A percentile compares a stretch with the other conserved stretches of the same genome.
These are phyloP conservation scores for Neurospora africana DNA, from an alignment of 495 filamentous ascomycete species.

Conservation along the genomic window DNA sequence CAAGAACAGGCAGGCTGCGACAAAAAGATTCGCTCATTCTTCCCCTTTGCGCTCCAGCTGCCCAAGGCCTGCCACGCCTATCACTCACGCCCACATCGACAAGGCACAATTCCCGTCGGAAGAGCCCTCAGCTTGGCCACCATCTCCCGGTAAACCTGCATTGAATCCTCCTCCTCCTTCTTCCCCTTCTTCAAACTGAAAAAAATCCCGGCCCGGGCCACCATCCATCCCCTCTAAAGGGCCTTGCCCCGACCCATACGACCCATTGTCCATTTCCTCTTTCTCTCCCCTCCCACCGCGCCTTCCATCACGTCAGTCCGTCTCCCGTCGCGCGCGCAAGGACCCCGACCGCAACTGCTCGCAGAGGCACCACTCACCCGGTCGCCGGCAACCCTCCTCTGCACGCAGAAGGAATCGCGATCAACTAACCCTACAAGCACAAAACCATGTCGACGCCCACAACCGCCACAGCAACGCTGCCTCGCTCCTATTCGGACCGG, in stretches of 20 bases:
- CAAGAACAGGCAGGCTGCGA: neutral
- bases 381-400: neutral
- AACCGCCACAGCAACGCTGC: conserved; percentile 65
- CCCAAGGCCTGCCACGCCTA: neutral
- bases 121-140: neutral
- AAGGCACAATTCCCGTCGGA: neutral
- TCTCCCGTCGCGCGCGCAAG: neutral
- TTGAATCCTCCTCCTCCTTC: neutral
- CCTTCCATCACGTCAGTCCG: neutral
- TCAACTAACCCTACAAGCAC: conserved; percentile 1
- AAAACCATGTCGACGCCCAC: conserved; percentile 74
- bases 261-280: neutral
- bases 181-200: neutral
- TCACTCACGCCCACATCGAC: neutral
- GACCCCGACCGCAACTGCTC: neutral
- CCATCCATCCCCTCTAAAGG: neutral
- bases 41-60: neutral
- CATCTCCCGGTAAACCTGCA: neutral
- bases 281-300: neutral
- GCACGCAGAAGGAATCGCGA: neutral
- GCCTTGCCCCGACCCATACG: neutral
- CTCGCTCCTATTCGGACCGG: conserved; percentile 59
- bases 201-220: neutral
- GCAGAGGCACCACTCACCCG: neutral
- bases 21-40: neutral